Evolutionary conservation across 495 filamentous ascomycete genomes (phyloP).

Genomic region (Aspergillus egyptiacus): DNA sequence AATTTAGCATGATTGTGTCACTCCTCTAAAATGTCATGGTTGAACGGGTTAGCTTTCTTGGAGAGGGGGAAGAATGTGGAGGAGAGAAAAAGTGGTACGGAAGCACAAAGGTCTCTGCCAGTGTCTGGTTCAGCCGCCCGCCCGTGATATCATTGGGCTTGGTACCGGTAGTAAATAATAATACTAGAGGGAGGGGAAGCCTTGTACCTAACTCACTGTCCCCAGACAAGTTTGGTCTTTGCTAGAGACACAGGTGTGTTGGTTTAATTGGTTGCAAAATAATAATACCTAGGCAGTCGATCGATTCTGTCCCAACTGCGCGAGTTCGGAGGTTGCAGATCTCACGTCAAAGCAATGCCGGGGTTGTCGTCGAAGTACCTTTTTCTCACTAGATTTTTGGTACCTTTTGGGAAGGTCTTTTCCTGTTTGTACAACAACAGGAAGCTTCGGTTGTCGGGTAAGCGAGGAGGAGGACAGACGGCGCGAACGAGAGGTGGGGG

Average conservation of each 20-base stretch:
- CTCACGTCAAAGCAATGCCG: constrained; percentile 12
- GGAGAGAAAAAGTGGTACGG: constrained; percentile 12
- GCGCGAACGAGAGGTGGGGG: constrained; percentile 13
- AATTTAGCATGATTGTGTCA: constrained; percentile 15
- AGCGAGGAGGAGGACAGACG: constrained; percentile 13
- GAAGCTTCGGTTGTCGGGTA: constrained; percentile 13
- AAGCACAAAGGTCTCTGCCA: constrained; percentile 7
- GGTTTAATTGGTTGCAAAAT: constrained; percentile 4
- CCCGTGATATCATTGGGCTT: constrained; percentile 17
- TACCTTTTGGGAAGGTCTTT: background rate
- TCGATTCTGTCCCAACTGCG: constrained; percentile 9
- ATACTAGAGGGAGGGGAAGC: background rate
- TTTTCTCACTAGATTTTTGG: background rate
- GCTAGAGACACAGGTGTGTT: background rate
- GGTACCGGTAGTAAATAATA: too few species aligned
- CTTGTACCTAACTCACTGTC: constrained; percentile 1
- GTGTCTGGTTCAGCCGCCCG: constrained; percentile 18
- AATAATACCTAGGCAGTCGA: constrained; percentile 9
- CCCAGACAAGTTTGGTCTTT: constrained; percentile 16
- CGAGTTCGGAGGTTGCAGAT: constrained; percentile 16
- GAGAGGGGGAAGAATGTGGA: constrained; percentile 11
- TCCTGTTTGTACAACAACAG: constrained; percentile 7
- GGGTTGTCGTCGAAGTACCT: constrained; percentile 9
- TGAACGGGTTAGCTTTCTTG: constrained; percentile 16
- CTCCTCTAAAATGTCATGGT: constrained; percentile 16